phyloP scores from a whole-genome alignment of 2,329 filamentous ascomycete genomes.

The Chrysoporthe deuterocubensis region DNA sequence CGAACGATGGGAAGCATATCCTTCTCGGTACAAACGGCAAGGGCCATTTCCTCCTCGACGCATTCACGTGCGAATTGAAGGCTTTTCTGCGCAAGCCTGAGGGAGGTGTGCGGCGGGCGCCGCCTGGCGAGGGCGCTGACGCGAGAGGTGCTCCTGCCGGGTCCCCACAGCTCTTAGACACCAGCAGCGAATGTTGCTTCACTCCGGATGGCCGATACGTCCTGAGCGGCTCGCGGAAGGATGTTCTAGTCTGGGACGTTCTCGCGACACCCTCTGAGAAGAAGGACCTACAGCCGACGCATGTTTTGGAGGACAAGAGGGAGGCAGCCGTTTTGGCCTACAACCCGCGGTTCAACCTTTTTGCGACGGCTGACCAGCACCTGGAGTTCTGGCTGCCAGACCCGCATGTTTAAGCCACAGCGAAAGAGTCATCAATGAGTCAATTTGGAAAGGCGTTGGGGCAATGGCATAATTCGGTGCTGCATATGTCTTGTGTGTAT shows the following conservation, averaged over 20 bases:
- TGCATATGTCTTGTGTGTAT: constrained; percentile 25
- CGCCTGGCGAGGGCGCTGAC: constrained; percentile 54
- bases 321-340: constrained; percentile 79
- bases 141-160: constrained; percentile 37
- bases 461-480: constrained; percentile 17
- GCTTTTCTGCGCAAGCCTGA: constrained; percentile 69
- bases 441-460: constrained; percentile 23
- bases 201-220: constrained; percentile 88
- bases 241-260: constrained; percentile 87
- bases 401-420: constrained; percentile 51
- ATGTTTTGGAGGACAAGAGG: constrained; percentile 67
- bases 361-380: constrained; percentile 88
- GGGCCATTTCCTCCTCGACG: constrained; percentile 91
- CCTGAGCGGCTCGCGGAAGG: constrained; percentile 75
- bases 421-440: not conserved
- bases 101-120: constrained; percentile 57
- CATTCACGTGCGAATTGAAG: constrained; percentile 81
- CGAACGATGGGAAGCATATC: constrained; percentile 89
- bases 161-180: constrained; percentile 49
- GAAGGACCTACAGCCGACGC: constrained; percentile 65
- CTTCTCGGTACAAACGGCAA: constrained; percentile 81
- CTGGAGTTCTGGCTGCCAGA: constrained; percentile 79
- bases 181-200: constrained; percentile 83
- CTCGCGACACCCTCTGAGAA: constrained; percentile 58
- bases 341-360: constrained; percentile 89